Base-by-base conservation (phyloP, 331 rosid species). In the Arachis monticola region DNA sequence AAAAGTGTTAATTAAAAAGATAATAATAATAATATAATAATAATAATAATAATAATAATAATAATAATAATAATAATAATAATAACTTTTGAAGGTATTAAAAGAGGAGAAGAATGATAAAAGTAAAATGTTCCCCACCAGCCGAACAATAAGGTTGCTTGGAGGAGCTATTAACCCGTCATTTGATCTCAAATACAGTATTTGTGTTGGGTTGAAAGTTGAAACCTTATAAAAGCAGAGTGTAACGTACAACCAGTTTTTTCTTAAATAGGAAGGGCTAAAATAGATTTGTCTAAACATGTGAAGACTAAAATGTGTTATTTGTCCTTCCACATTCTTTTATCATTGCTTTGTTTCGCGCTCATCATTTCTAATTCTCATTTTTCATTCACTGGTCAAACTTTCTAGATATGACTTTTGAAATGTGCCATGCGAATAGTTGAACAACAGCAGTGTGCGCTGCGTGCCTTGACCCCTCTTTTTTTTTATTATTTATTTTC, bases 101-200 rank as follows among this genome's bases (percentile, higher is more conserved):
- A 73, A 87, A 79, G 82, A 48, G 35, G 2, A 12, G 13, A n/a
- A 51, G 2, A 51, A 51, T 4, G 59, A 64, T 64, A 81, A 76
- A 78, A 65, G 81, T 53, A 69, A 76, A 73, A 74, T 90, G 96
- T 86, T 79, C 88, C 88, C 96, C 82, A 88, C 83, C 91, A 70
- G 77, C 91, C 91, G 85, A 79, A 83, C 90, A 87, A 35, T 13
- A 52, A 57, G 80, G 84, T 75, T 82, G 81, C 84, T 74, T 83
- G 35, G 71, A 83, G 44, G 76, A 81, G 79, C 85, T 63, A 79
- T 81, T 48, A 75, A 72, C 56, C 11, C 78, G 84, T 80, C 78
- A 78, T 77, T 73, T 85, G 89, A 86, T 83, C 85, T 47, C 84
- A 75, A 60, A 47, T 60, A 77, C 72, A 77, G 61, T 77, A 42